phyloP scores from a whole-genome alignment of 257 asterid species.

The Nicotiana sylvestris region DNA sequence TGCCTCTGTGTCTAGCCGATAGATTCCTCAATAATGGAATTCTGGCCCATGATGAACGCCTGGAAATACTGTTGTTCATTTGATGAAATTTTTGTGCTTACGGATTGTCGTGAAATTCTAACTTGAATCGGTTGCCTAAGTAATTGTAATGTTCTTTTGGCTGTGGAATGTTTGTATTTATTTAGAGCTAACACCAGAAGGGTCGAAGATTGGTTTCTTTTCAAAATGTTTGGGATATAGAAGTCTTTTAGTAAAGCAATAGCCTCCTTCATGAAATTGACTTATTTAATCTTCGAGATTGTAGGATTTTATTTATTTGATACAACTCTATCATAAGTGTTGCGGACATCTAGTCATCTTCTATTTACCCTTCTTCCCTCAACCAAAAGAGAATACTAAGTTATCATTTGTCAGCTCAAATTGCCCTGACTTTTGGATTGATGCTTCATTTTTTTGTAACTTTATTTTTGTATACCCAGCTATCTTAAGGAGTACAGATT shows the following conservation, averaged over 20 bases:
- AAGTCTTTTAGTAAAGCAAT: not conserved
- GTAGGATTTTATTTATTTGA: not conserved
- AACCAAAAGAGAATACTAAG: not conserved
- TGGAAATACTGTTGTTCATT: not conserved
- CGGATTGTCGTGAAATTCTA: not conserved
- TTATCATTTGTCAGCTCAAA: not conserved
- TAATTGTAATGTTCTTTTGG: too few species aligned
- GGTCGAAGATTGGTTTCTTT: not conserved
- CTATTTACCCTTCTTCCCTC: not conserved
- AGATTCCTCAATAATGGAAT: not conserved
- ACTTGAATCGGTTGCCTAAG: not conserved
- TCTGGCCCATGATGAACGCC: not conserved
- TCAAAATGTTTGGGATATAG: not conserved
- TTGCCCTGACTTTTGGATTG: not conserved
- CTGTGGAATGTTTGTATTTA: not conserved
- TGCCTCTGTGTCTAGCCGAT: not conserved
- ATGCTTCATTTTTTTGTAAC: too few species aligned
- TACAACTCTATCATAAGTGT: not conserved
- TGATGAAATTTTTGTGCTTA: not conserved
- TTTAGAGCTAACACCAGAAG: not conserved
- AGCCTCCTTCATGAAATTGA: not conserved
- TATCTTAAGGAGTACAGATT: constrained; percentile 76
- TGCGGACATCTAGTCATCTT: not conserved
- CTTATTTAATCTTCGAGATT: not conserved
- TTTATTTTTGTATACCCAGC: constrained; percentile 28